Evolutionary conservation across 495 filamentous ascomycete genomes (phyloP).

Genomic region (Aspergillus egyptiacus): DNA sequence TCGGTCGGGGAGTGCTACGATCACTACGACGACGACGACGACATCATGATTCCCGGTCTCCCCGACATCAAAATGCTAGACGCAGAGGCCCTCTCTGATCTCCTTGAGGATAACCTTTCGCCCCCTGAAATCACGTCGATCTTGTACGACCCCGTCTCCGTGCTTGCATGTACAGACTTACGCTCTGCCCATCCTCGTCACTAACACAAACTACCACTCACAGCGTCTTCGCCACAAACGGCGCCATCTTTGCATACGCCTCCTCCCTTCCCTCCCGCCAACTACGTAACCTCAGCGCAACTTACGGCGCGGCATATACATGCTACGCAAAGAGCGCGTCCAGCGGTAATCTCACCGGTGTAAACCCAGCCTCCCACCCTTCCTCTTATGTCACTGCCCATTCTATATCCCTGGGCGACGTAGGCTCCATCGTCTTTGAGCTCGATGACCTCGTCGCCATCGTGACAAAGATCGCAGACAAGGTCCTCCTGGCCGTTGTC

Average conservation of each 20-base stretch:
- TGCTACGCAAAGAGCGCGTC: conserved; percentile 44
- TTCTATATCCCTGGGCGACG: conserved; percentile 45
- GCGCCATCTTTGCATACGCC: conserved; percentile 43
- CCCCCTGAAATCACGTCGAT: conserved; percentile 46
- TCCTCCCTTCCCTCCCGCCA: conserved; percentile 39
- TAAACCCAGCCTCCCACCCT: conserved; percentile 43
- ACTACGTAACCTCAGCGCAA: conserved; percentile 42
- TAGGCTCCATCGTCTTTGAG: conserved; percentile 46
- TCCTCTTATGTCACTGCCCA: conserved; percentile 45
- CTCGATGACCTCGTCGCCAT: conserved; percentile 42
- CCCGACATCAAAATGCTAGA: conserved; percentile 47
- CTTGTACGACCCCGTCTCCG: conserved; percentile 24
- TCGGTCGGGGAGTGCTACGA: conserved; percentile 12
- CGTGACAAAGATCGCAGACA: conserved; percentile 42
- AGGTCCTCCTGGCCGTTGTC: conserved; percentile 41
- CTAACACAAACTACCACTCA: not conserved
- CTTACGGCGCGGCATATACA: conserved; percentile 45
- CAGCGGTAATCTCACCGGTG: conserved; percentile 42
- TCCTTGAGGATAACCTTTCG: conserved; percentile 43
- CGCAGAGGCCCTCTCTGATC: conserved; percentile 41
- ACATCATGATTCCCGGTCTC: conserved; percentile 43
- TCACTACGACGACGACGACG: conserved; percentile 12
- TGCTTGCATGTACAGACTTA: too few relatives aligned
- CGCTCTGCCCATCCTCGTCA: not conserved
- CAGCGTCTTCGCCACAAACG: conserved; percentile 41